These are phyloP conservation scores for Lathyrus aphaca DNA, from an alignment of 306 rosid species.

Conservation along the genomic window DNA sequence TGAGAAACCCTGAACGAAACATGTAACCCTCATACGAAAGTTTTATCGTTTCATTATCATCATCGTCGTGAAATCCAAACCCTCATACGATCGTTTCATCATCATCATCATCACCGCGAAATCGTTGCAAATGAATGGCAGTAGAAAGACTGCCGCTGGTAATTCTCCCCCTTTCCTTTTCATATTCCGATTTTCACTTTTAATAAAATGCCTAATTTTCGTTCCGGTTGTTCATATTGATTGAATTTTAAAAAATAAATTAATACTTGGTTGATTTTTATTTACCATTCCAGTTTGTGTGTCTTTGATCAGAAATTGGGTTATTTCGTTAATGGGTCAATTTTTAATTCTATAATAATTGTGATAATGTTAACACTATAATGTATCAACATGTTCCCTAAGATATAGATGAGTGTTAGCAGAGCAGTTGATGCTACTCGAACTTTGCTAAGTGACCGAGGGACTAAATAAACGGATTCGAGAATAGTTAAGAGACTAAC, in stretches of 20 bases:
- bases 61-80: too few species aligned
- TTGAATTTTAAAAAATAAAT: background rate
- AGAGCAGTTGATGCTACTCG: background rate
- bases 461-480: background rate
- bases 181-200: background rate
- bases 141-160: constrained; percentile 85
- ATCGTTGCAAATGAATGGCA: too few species aligned
- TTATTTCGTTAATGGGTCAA: constrained; percentile 27
- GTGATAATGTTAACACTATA: background rate
- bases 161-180: background rate
- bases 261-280: background rate
- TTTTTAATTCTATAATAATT: constrained; percentile 19
- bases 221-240: background rate
- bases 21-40: too few species aligned
- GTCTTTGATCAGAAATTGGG: background rate
- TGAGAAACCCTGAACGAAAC: too few species aligned
- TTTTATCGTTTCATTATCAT: too few species aligned
- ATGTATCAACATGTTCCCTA: too few species aligned
- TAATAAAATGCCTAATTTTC: background rate
- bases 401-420: background rate
- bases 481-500: background rate
- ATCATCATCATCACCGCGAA: too few species aligned
- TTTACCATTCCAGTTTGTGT: background rate
- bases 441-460: too few species aligned
- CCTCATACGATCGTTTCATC: too few species aligned